These are phyloP conservation scores for Oryza meridionalis DNA, from an alignment of 176 grass and related monocot genomes.

Conservation along the genomic window DNA sequence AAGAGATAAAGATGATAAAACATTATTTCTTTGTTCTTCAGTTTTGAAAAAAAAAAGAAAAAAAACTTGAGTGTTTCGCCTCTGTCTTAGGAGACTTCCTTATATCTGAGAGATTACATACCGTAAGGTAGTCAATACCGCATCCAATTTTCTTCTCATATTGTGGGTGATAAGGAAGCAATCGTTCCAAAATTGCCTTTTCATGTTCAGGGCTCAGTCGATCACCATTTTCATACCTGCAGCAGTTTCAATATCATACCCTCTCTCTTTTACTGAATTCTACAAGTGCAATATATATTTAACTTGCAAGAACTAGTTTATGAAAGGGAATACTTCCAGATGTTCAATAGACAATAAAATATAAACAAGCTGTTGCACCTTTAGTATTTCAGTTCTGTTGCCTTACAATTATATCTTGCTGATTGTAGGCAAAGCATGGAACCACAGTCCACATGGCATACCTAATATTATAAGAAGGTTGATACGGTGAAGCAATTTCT, in stretches of 20 bases:
- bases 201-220: conserved; percentile 81
- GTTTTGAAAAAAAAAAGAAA: background rate
- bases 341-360: background rate
- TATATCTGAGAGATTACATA: conserved; percentile 37
- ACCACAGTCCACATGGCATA: background rate
- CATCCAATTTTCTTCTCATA: conserved; percentile 92
- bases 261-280: conserved; percentile 23
- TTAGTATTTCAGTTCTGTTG: background rate
- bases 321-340: background rate
- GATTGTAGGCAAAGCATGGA: background rate
- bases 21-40: background rate
- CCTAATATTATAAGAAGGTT: conserved; percentile 11
- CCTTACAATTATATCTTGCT: background rate
- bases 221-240: conserved; percentile 84
- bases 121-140: conserved; percentile 85
- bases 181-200: conserved; percentile 72
- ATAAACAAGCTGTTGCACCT: background rate
- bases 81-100: background rate
- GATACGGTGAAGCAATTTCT: background rate
- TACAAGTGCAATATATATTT: background rate
- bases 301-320: background rate
- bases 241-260: background rate
- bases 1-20: background rate
- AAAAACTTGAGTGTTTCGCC: background rate
- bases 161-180: conserved; percentile 94